phyloP scores from a whole-genome alignment of 176 grass and related monocot species.

The Leersia perrieri region DNA sequence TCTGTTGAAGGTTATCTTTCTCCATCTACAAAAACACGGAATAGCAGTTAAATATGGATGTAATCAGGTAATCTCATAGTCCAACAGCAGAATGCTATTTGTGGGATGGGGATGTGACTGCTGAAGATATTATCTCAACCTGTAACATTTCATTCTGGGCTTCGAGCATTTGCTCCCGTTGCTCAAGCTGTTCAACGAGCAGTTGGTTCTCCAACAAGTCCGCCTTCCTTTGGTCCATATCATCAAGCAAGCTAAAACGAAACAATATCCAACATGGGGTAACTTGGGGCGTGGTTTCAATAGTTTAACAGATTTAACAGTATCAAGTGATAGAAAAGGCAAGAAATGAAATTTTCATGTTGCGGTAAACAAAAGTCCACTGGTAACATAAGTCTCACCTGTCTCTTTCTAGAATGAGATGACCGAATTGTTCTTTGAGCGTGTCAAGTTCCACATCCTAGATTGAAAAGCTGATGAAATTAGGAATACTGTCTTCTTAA shows the following conservation, averaged over 20 bases:
- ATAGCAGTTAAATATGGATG: neutral
- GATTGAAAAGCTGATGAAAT: constrained; percentile 17
- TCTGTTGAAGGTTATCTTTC: constrained; percentile 70
- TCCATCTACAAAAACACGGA: constrained; percentile 50
- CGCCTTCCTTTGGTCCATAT: constrained; percentile 58
- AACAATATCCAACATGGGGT: neutral
- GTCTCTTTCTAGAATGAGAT: constrained; percentile 58
- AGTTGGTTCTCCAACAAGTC: constrained; percentile 56
- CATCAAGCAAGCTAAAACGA: constrained; percentile 64
- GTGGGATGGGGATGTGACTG: neutral
- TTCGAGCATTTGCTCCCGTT: constrained; percentile 65
- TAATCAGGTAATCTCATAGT: neutral
- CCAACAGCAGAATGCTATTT: neutral
- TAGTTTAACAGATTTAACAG: neutral
- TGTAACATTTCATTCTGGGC: constrained; percentile 72
- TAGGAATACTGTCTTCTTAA: neutral
- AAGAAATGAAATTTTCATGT: neutral
- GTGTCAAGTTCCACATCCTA: constrained; percentile 64
- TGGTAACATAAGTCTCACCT: constrained; percentile 37
- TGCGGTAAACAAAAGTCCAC: neutral
- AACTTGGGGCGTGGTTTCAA: neutral
- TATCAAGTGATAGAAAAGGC: neutral
- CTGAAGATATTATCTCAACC: constrained; percentile 34
- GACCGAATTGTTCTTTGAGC: constrained; percentile 53
- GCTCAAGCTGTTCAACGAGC: constrained; percentile 65